A percentile compares a stretch with the other conserved stretches of the same genome.
Conservation (phyloP, 108 stramenopile species). For the Parietichytrium sp. region DNA sequence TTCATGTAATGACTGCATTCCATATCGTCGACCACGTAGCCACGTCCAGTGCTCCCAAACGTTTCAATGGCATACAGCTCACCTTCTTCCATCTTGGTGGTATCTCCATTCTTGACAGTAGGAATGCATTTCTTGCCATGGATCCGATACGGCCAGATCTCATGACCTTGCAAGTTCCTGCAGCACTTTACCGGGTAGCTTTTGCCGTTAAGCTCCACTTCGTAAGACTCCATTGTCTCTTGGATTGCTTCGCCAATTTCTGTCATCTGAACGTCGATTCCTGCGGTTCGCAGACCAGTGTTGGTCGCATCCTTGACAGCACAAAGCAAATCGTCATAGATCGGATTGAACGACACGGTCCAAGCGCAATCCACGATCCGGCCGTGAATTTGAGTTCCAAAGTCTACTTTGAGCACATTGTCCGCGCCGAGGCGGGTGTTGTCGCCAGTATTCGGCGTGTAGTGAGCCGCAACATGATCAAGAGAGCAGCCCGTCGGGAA, state of each 20-base stretch:
- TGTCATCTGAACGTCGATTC: slow-evolving; percentile 91
- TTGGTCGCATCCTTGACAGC: slow-evolving; percentile 92
- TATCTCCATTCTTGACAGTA: slow-evolving; percentile 85
- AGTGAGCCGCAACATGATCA: slow-evolving; percentile 99
- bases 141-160: slow-evolving; percentile 92
- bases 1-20: slow-evolving; percentile 99
- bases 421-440: slow-evolving; percentile 81
- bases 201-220: slow-evolving; percentile 88
- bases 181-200: slow-evolving; percentile 80
- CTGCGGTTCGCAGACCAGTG: slow-evolving; percentile 80
- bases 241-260: slow-evolving; percentile 93
- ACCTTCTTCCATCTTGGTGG: slow-evolving; percentile 94
- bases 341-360: slow-evolving; percentile 91
- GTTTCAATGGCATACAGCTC: slow-evolving; percentile 99
- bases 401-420: slow-evolving; percentile 96
- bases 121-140: slow-evolving; percentile 95
- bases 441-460: slow-evolving; percentile 94
- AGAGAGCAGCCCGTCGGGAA: slow-evolving; percentile 96
- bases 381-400: slow-evolving; percentile 97
- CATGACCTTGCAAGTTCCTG: slow-evolving; percentile 95
- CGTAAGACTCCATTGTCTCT: slow-evolving; percentile 97
- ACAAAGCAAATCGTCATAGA: slow-evolving; percentile 83
- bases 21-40: slow-evolving; percentile 91
- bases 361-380: slow-evolving; percentile 98
- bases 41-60: slow-evolving; percentile 91